Evolutionary conservation across 257 asterid species (phyloP).

Genomic region (Knoxia roxburghii): DNA sequence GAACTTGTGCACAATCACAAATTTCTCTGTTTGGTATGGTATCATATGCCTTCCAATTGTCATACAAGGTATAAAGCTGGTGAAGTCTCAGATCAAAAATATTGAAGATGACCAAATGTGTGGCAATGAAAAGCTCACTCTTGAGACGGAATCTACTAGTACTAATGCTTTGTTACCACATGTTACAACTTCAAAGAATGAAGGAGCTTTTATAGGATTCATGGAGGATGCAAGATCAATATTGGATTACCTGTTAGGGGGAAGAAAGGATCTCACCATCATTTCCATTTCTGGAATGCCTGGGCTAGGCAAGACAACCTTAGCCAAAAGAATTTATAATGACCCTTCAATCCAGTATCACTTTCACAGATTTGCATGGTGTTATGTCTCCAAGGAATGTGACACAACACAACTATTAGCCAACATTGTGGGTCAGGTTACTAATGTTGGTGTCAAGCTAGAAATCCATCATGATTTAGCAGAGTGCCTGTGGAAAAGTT

Average conservation of each 20-base stretch:
- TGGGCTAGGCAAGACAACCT: conserved; percentile 10
- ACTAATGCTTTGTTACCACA: not conserved
- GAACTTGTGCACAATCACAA: not conserved
- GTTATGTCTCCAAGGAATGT: not conserved
- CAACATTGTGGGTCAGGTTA: not conserved
- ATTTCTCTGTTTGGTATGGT: not conserved
- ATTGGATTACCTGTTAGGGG: not conserved
- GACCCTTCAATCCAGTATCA: not conserved
- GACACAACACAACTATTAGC: not conserved
- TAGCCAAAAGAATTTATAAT: not conserved
- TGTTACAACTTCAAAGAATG: not conserved
- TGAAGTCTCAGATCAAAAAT: not conserved
- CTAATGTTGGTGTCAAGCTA: not conserved
- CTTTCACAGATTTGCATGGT: not conserved
- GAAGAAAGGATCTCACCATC: not conserved
- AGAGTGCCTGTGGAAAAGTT: not conserved
- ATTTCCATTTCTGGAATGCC: conserved; percentile 3
- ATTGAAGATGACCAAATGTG: not conserved
- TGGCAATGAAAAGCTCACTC: not conserved
- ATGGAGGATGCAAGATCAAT: not conserved
- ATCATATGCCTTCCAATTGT: not conserved
- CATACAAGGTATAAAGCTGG: not conserved
- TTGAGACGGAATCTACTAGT: not conserved
- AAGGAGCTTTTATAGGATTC: not conserved
- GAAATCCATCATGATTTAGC: not conserved